Evolutionary conservation across 352 stramenopile genomes (phyloP).

Genomic region (Phytophthora pini): DNA sequence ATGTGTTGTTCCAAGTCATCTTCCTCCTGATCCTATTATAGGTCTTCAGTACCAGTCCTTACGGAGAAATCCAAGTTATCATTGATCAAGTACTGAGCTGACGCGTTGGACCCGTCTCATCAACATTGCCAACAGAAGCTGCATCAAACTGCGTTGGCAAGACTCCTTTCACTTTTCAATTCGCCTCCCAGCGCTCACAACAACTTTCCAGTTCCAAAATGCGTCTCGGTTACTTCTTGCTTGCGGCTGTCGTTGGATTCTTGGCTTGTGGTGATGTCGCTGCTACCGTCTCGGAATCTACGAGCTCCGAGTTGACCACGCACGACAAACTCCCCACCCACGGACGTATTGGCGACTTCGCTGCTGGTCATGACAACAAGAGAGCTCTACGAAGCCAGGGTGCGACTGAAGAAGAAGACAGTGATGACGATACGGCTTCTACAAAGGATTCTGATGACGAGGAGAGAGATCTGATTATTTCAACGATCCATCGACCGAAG

Average conservation of each 20-base stretch:
- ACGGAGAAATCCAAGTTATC: too few relatives aligned
- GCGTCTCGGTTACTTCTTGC: conserved; percentile 4
- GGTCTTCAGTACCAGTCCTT: too few relatives aligned
- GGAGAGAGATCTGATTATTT: conserved; percentile 15
- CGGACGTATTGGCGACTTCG: neutral
- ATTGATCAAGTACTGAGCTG: too few relatives aligned
- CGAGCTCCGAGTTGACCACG: neutral
- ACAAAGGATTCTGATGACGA: conserved; percentile 7
- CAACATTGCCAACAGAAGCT: too few relatives aligned
- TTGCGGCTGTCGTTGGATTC: neutral
- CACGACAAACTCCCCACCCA: neutral
- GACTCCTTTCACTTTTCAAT: conserved; percentile 13
- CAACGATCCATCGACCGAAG: conserved; percentile 6
- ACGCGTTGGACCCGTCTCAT: neutral
- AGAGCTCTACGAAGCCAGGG: conserved; percentile 1
- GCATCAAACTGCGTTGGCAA: too few relatives aligned
- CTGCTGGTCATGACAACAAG: neutral
- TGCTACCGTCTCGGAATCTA: neutral
- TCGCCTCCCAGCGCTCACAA: neutral
- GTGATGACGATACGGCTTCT: conserved; percentile 1
- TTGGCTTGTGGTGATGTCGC: neutral
- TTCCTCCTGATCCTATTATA: conserved; percentile 1
- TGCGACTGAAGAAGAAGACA: conserved; percentile 1
- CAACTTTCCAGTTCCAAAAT: neutral
- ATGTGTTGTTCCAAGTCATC: conserved; percentile 13